phyloP scores from a whole-genome alignment of 129 eudicot genomes.

The Flaveria trinervia region DNA sequence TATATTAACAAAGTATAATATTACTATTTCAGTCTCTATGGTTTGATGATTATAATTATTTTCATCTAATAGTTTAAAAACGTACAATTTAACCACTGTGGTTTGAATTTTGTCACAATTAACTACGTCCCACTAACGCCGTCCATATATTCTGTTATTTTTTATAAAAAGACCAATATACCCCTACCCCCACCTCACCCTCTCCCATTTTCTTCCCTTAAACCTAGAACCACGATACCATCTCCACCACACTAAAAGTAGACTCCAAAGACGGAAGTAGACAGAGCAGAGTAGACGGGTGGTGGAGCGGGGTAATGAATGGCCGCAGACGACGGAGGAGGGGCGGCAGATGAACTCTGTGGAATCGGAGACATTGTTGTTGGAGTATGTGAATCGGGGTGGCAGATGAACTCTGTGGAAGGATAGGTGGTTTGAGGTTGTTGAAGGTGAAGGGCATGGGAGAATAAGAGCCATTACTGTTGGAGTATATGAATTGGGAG shows the following conservation, averaged over 20 bases:
- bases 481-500: slow-evolving; percentile 62
- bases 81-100: no score
- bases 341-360: slow-evolving; percentile 43
- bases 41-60: no score
- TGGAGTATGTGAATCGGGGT: slow-evolving; percentile 64
- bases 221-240: no score
- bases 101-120: no score
- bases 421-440: slow-evolving; percentile 37
- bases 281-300: slow-evolving; percentile 47
- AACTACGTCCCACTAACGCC: no score
- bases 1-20: no score
- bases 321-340: slow-evolving; percentile 47
- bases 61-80: no score
- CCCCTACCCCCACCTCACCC: no score
- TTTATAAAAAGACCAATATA: no score
- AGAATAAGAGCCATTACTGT: slow-evolving; percentile 54
- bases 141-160: no score
- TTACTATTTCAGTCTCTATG: no score
- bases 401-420: slow-evolving; percentile 37
- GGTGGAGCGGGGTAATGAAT: slow-evolving; percentile 44
- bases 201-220: no score
- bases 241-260: slow-evolving; percentile 37
- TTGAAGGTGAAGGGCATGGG: slow-evolving; percentile 93
- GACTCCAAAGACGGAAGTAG: slow-evolving; percentile 39
- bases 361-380: slow-evolving; percentile 54